Evolutionary conservation across 768 basidiomycete species (phyloP).

Genomic region (Rhodotorula kratochvilovae): DNA sequence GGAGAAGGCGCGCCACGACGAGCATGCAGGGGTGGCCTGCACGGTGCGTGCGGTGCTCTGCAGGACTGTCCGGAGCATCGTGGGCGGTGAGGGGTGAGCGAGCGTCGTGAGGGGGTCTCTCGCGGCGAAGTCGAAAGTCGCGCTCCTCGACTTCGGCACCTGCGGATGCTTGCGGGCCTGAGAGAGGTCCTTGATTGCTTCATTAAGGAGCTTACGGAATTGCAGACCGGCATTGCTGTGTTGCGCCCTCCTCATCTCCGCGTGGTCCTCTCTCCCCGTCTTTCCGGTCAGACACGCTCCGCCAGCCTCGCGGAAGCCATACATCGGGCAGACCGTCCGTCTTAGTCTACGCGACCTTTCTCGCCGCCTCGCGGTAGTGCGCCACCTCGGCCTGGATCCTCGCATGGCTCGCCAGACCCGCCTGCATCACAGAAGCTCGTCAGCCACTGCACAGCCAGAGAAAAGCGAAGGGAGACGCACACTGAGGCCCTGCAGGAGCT

Average conservation of each 20-base stretch:
- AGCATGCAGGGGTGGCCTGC: neutral
- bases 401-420: conserved; percentile 68
- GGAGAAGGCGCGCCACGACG: neutral
- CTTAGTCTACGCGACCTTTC: conserved; percentile 10
- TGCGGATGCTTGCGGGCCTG: too few species aligned
- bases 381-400: conserved; percentile 80
- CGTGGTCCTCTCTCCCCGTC: too few species aligned
- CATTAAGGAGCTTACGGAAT: too few species aligned
- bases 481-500: conserved; percentile 67
- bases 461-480: conserved; percentile 49
- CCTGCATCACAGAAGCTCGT: conserved; percentile 31
- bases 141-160: too few species aligned
- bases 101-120: neutral
- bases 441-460: neutral
- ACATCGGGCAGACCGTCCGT: too few species aligned
- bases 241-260: too few species aligned
- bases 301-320: too few species aligned
- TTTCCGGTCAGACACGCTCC: too few species aligned
- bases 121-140: neutral
- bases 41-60: neutral
- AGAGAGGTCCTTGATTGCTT: too few species aligned
- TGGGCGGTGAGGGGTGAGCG: neutral
- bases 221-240: too few species aligned
- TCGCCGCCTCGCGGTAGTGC: conserved; percentile 27
- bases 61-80: neutral